Conservation (phyloP, 2,329 filamentous ascomycete genomes). For the Aspergillus fumigatiaffinis region DNA sequence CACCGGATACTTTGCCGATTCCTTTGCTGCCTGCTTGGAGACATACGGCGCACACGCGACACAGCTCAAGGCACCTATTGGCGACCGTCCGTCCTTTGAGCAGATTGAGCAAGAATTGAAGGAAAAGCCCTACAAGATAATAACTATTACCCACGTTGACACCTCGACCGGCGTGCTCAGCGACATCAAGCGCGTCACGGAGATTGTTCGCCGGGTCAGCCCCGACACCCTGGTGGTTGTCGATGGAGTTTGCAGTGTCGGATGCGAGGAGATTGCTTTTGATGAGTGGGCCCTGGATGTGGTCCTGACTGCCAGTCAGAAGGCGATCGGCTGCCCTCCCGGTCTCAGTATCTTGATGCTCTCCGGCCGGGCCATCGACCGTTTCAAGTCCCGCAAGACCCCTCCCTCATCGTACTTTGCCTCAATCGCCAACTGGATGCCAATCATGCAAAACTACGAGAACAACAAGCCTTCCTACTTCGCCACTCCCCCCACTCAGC, state of each 20-base stretch:
- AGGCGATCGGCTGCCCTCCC: slow-evolving; percentile 92
- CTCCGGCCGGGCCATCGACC: slow-evolving; percentile 79
- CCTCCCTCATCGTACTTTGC: slow-evolving; percentile 88
- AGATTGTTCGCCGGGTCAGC: slow-evolving; percentile 78
- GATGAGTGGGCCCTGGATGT: slow-evolving; percentile 92
- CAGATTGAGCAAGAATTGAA: slow-evolving; percentile 86
- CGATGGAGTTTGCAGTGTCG: slow-evolving; percentile 95
- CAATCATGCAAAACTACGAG: slow-evolving; percentile 99
- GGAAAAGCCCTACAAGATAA: slow-evolving; percentile 86
- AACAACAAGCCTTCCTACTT: slow-evolving; percentile 97
- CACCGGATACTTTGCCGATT: slow-evolving; percentile 95
- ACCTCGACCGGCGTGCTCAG: slow-evolving; percentile 95
- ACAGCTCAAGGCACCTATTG: slow-evolving; percentile 84
- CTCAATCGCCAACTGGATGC: slow-evolving; percentile 95
- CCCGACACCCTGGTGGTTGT: slow-evolving; percentile 89
- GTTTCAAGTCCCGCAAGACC: slow-evolving; percentile 74
- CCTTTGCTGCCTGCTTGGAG: slow-evolving; percentile 85
- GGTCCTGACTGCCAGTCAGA: slow-evolving; percentile 91
- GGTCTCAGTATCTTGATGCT: slow-evolving; percentile 93
- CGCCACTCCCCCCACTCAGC: slow-evolving; percentile 89
- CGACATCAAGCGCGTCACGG: slow-evolving; percentile 78
- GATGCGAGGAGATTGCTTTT: slow-evolving; percentile 91
- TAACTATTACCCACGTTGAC: slow-evolving; percentile 96
- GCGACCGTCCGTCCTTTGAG: slow-evolving; percentile 76
- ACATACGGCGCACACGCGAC: slow-evolving; percentile 89